Percentiles rank a stretch among this genome's conserved stretches.
These are phyloP conservation scores for Sclerotinia sclerotiorum DNA, from an alignment of 2,329 filamentous ascomycete species.

Conservation along the genomic window DNA sequence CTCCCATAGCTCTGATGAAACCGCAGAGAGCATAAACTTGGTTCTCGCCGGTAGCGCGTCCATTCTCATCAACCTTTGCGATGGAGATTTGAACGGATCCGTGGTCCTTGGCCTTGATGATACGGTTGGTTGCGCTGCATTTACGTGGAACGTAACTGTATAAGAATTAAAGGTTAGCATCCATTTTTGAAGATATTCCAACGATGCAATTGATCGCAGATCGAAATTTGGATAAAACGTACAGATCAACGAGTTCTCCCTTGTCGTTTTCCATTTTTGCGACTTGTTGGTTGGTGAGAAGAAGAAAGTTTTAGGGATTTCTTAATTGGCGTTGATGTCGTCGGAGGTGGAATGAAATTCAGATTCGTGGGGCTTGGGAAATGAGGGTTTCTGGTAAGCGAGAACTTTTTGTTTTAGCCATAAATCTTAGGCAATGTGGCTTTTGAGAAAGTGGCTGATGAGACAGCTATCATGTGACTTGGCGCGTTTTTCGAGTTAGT, in stretches of 20 bases:
- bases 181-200: conserved; percentile 3
- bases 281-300: conserved; percentile 40
- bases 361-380: conserved; percentile 30
- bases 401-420: conserved; percentile 19
- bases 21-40: conserved; percentile 96
- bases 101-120: conserved; percentile 99
- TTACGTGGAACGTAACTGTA: conserved; percentile 94
- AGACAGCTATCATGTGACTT: conserved; percentile 11
- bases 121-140: conserved; percentile 98
- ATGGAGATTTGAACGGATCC: conserved; percentile 95
- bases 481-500: conserved; percentile 16
- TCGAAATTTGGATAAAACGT: conserved; percentile 46
- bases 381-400: conserved; percentile 23
- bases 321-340: conserved; percentile 30
- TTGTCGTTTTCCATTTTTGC: conserved; percentile 99
- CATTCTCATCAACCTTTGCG: conserved; percentile 98
- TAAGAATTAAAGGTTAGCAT: conserved; percentile 23
- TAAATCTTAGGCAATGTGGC: not conserved
- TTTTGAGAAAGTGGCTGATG: not conserved
- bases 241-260: conserved; percentile 99
- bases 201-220: not conserved
- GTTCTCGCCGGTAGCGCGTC: conserved; percentile 91
- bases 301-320: conserved; percentile 25
- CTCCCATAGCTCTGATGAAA: conserved; percentile 96
- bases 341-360: conserved; percentile 35